A percentile compares a stretch with the other conserved stretches of the same genome.
These are phyloP conservation scores for Sanghuangporus sanghuang DNA, from an alignment of 1,284 basidiomycete genomes.

Conservation along the genomic window DNA sequence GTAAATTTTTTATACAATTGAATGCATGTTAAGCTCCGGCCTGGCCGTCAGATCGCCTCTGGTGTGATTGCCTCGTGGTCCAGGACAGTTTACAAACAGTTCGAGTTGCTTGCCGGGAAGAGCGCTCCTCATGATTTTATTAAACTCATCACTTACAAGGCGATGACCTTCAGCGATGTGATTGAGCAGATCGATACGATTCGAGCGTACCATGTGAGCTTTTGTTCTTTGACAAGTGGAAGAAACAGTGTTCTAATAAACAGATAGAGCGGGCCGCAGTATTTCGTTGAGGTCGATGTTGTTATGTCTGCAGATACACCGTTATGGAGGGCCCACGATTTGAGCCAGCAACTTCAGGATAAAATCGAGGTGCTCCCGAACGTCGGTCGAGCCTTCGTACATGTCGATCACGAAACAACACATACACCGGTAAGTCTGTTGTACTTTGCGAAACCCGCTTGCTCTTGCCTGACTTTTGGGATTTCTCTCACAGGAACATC, in stretches of 20 bases:
- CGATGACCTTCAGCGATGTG: constrained; percentile 80
- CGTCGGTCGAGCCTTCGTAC: constrained; percentile 90
- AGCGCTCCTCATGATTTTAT: constrained; percentile 89
- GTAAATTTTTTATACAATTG: constrained; percentile 23
- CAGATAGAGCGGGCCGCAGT: constrained; percentile 46
- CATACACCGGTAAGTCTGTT: constrained; percentile 66
- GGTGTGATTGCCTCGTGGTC: constrained; percentile 83
- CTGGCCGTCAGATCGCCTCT: constrained; percentile 56
- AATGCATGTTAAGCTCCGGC: background rate
- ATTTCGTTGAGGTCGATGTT: constrained; percentile 93
- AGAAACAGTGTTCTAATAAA: constrained; percentile 33
- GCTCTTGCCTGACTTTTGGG: background rate
- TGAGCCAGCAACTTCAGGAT: constrained; percentile 90
- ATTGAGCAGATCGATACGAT: constrained; percentile 89
- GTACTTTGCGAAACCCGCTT: background rate
- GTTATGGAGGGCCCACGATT: constrained; percentile 88
- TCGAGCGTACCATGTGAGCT: constrained; percentile 77
- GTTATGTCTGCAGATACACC: constrained; percentile 90
- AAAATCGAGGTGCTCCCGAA: constrained; percentile 89
- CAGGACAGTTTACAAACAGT: constrained; percentile 74
- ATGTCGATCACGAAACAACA: constrained; percentile 89
- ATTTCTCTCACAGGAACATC: constrained; percentile 2
- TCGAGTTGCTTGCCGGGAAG: constrained; percentile 85
- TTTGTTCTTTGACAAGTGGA: constrained; percentile 14
- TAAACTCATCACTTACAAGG: constrained; percentile 90